Percentiles rank a stretch among this genome's conserved stretches.
phyloP scores from a whole-genome alignment of 257 asterid species.

The Scutellaria barbata region DNA sequence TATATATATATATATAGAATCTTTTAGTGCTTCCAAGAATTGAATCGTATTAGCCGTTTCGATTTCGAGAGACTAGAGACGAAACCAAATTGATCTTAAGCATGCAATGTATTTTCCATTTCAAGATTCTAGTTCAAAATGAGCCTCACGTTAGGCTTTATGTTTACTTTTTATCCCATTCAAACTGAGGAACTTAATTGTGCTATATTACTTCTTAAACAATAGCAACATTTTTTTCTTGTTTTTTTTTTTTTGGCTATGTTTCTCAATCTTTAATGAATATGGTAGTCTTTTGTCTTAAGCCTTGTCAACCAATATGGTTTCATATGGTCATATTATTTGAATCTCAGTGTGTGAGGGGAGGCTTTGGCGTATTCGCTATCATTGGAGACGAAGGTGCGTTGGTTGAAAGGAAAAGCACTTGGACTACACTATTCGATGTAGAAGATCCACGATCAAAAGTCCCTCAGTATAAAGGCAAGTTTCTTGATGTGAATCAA shows the following conservation, averaged over 20 bases:
- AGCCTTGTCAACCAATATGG: not conserved
- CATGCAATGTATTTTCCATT: not conserved
- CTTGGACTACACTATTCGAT: slow-evolving; percentile 77
- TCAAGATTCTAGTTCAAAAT: slow-evolving; percentile 16
- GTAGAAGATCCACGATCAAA: slow-evolving; percentile 93
- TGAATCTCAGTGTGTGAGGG: slow-evolving; percentile 58
- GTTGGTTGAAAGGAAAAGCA: slow-evolving; percentile 55
- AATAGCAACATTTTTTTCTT: not conserved
- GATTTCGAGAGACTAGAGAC: no score
- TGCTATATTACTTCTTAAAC: not conserved
- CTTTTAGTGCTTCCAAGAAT: not conserved
- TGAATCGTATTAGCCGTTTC: not conserved
- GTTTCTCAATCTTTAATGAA: no score
- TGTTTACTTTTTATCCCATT: not conserved
- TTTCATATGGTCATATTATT: not conserved
- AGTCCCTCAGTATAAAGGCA: slow-evolving; percentile 73
- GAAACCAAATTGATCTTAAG: not conserved
- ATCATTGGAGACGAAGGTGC: slow-evolving; percentile 71
- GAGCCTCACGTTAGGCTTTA: not conserved
- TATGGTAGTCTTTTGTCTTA: not conserved
- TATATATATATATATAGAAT: no score
- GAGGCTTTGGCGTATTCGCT: slow-evolving; percentile 78
- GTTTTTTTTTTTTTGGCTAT: not conserved
- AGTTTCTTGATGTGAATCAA: slow-evolving; percentile 75
- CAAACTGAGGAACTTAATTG: not conserved